phyloP scores from a whole-genome alignment of 495 filamentous ascomycete genomes.

The Cetradonia linearis region DNA sequence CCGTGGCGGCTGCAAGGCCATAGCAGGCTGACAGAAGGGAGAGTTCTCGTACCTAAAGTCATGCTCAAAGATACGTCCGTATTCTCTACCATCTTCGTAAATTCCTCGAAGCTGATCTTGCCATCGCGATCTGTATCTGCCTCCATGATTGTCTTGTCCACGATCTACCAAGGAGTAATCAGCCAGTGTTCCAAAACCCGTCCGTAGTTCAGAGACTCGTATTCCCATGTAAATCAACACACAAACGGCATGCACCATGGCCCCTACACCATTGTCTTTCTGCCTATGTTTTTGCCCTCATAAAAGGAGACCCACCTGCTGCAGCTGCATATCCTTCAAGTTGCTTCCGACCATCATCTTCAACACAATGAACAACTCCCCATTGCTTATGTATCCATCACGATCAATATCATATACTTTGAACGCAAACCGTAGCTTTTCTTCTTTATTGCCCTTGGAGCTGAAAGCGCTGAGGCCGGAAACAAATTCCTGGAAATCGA shows the following conservation, averaged over 20 bases:
- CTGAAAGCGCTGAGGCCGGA: slow-evolving; percentile 91
- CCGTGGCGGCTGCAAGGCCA: background rate
- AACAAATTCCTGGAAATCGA: slow-evolving; percentile 99
- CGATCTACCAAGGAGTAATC: slow-evolving; percentile 35
- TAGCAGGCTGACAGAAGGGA: background rate
- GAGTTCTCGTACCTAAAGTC: slow-evolving; percentile 65
- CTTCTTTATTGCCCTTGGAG: slow-evolving; percentile 96
- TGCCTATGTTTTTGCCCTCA: background rate
- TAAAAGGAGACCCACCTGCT: slow-evolving; percentile 47
- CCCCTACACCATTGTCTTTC: background rate
- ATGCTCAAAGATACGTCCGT: slow-evolving; percentile 97
- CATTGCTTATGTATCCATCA: slow-evolving; percentile 97
- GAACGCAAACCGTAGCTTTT: slow-evolving; percentile 96
- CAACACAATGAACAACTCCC: slow-evolving; percentile 96
- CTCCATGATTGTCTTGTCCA: slow-evolving; percentile 99
- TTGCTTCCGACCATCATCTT: slow-evolving; percentile 99
- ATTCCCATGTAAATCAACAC: background rate
- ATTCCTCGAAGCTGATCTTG: slow-evolving; percentile 99
- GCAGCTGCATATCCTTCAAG: slow-evolving; percentile 95
- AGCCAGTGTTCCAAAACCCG: background rate
- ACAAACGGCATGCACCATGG: background rate
- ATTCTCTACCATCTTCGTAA: slow-evolving; percentile 96
- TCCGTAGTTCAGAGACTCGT: background rate
- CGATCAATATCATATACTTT: slow-evolving; percentile 99
- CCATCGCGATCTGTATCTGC: slow-evolving; percentile 92